Base-by-base conservation (phyloP, 495 filamentous ascomycete genomes). In the Jackrogersella multiformis region DNA sequence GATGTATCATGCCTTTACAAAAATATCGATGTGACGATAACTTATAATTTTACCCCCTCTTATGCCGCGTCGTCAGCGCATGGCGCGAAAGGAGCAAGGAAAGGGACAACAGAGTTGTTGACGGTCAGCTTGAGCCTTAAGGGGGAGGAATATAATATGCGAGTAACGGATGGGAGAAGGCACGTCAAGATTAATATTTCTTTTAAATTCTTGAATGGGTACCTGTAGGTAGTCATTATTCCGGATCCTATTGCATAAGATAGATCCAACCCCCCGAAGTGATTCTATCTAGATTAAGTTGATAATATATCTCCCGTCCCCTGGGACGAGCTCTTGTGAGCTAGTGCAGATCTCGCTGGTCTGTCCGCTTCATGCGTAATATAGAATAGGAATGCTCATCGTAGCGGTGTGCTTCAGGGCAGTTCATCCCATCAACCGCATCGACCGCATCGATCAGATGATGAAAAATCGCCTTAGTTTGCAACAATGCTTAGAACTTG, bases 391-490 rank as follows among this genome's bases (percentile, higher is more conserved):
- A 36, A 23, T 24, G 42, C 42, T n/a, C 42, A 46, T 26, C 20
- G 26, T 46, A 26, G 42, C 15, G 26, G 49, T 9, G 18, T 30
- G 16, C 18, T 16, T 12, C 15, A 53, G 23, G 16, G 36, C 28
- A 38, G 49, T 53, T 53, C 49, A 38, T 53, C 49, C n/a, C 49
- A 53, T 53, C 16, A n/a, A 12, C 32, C 4, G 49, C 30, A 34
- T 53, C 16, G 9, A 12, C 32, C 4, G 49, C 30, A 34, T 53
- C 49, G 49, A 53, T 53, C 49, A 36, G 30, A 53, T 53, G 16
- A 36, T n/a, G n/a, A 36, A 24, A 3, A 24, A 24, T 12, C 18
- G 21, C 21, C 42, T 23, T 2, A 12, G 18, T 5, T 45, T 45
- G 20, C 12, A 45, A 24, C 42, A 45, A 23, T 45, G 20, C 20